Evolutionary conservation across 106 monocot genomes (phyloP).

Genomic region (Gastrodia elata): DNA sequence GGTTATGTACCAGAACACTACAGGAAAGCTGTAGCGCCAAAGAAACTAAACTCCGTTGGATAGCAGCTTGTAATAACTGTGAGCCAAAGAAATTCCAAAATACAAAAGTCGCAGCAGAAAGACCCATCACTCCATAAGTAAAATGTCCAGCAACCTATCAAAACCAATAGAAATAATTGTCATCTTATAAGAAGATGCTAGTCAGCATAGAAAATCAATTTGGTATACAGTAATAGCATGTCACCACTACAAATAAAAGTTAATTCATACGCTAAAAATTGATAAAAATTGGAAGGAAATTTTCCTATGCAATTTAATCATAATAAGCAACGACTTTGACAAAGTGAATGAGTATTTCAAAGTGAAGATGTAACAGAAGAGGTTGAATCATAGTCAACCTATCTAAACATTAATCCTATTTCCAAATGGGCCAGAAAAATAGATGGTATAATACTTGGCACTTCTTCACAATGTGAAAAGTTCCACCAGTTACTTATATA

Average conservation of each 20-base stretch:
- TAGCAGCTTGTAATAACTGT: slow-evolving; percentile 60
- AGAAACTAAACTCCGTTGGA: slow-evolving; percentile 64
- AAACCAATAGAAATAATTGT: neutral
- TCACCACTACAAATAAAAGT: neutral
- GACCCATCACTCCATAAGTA: slow-evolving; percentile 95
- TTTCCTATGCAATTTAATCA: neutral
- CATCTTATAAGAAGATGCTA: neutral
- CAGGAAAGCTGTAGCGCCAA: slow-evolving; percentile 96
- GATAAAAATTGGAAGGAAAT: neutral
- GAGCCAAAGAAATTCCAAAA: slow-evolving; percentile 89
- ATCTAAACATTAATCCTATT: neutral
- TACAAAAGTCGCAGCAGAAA: slow-evolving; percentile 86
- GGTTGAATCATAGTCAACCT: neutral
- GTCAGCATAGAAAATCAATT: neutral
- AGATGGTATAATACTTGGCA: neutral
- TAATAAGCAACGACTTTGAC: neutral
- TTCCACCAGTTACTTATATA: too few relatives aligned
- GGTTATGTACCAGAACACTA: slow-evolving; percentile 76
- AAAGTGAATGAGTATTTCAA: neutral
- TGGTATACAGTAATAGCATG: neutral
- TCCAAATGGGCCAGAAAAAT: neutral
- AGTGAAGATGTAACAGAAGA: neutral
- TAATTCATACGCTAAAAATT: neutral
- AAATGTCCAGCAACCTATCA: slow-evolving; percentile 89
- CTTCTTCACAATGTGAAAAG: neutral